Conservation (phyloP, 1,284 basidiomycete genomes). For the Pseudozyma sp. region DNA sequence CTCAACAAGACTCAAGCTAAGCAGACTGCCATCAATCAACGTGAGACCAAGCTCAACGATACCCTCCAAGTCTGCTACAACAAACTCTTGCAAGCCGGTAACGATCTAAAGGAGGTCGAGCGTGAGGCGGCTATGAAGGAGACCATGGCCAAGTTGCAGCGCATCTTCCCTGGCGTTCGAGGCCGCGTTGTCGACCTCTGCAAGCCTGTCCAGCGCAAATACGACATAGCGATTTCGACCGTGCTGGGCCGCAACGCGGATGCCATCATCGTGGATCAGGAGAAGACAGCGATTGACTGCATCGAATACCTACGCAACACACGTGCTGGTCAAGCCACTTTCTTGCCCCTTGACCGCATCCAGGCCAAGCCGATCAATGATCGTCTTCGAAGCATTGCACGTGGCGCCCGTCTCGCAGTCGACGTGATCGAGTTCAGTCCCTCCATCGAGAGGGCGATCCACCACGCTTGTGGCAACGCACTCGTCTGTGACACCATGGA, state of each 20-base stretch:
- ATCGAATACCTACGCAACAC: conserved; percentile 97
- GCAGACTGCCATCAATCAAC: conserved; percentile 74
- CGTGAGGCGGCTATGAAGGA: conserved; percentile 87
- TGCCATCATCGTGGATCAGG: conserved; percentile 93
- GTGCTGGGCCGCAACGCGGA: conserved; percentile 94
- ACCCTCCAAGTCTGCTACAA: conserved; percentile 85
- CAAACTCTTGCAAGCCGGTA: conserved; percentile 75
- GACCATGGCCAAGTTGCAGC: conserved; percentile 82
- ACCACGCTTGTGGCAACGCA: conserved; percentile 93
- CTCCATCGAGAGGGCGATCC: conserved; percentile 84
- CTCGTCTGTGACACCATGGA: conserved; percentile 95
- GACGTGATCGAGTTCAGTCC: conserved; percentile 76
- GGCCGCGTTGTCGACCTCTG: conserved; percentile 92
- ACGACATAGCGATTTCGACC: conserved; percentile 92
- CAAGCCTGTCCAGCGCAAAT: conserved; percentile 91
- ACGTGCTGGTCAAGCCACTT: conserved; percentile 92
- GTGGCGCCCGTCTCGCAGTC: conserved; percentile 90
- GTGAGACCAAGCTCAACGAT: conserved; percentile 76
- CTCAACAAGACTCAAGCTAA: conserved; percentile 81
- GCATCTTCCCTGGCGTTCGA: conserved; percentile 70
- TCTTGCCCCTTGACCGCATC: conserved; percentile 96
- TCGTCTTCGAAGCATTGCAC: conserved; percentile 89
- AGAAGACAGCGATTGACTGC: conserved; percentile 96
- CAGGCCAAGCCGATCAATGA: conserved; percentile 93
- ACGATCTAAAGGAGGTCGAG: conserved; percentile 76